Base-by-base conservation (phyloP, 202 grass and related monocot species). In the Panicum virgatum region DNA sequence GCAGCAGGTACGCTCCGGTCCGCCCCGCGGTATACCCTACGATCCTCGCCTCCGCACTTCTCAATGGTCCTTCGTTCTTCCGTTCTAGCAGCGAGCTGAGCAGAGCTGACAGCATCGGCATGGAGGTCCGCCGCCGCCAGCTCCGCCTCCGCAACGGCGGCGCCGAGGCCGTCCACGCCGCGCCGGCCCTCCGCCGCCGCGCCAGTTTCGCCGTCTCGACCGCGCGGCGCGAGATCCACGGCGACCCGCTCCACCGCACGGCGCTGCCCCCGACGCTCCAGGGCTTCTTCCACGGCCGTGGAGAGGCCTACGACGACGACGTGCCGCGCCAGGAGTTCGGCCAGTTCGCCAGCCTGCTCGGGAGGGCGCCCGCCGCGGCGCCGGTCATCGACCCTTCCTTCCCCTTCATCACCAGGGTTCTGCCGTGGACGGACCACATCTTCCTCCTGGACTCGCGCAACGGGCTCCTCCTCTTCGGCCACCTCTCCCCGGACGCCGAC, bases 241-340 rank as follows among this genome's bases (percentile, higher is more conserved):
- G 37, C 23, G 15, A 11, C 13, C 37, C 73, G 2, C 37, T 76
- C 38, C 73, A 45, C 73, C 38, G 14, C 73, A 19, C 23, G 22
- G 7, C 3, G 23, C 42, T 46, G 11, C 42, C 66, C 6, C 23
- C 22, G 1, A 69, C 20, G n/a, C 40, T 69, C 6, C 5, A 16
- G 16, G 73, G 73, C 8, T 76, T 61, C 73, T 76, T 76, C 73
- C 6, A 25, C 54, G 40, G 54, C 40, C 7, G 42, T 12, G 37
- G 6, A 3, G 37, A 4, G 6, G 43, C 12, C 1, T 45, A 13
- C 42, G 1, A 3, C 38, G 37, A 42, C 64, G 64, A 66, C 19
- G 19, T 66, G 64, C 64, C 37, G 2, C 12, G 1, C 20, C 5
- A 38, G 19, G 10, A 66, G 10, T 66, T 23, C 64, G 37, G 64